Conservation (phyloP, 257 asterid genomes). For the Solanum piurae region DNA sequence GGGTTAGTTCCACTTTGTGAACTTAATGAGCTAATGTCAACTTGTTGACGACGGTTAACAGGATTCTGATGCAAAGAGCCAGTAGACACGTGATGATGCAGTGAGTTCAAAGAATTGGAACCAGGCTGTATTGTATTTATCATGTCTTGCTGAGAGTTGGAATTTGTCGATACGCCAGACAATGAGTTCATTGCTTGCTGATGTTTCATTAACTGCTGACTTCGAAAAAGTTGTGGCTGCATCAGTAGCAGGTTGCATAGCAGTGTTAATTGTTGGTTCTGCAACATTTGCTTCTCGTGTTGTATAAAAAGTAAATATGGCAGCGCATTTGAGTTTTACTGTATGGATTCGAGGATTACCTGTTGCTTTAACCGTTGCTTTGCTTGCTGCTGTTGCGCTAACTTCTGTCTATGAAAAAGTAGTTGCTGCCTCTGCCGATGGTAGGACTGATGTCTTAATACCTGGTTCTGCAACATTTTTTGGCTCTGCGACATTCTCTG, state of each 20-base stretch:
- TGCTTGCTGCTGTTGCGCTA: conserved; percentile 47
- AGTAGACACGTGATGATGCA: too few relatives aligned
- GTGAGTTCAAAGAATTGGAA: neutral
- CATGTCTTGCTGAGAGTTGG: conserved; percentile 60
- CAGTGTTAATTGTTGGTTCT: neutral
- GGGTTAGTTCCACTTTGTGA: conserved; percentile 50
- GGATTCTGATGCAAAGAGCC: neutral
- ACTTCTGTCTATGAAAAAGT: conserved; percentile 49
- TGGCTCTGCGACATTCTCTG: neutral
- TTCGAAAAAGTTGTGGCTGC: conserved; percentile 21
- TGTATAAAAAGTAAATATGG: too few relatives aligned
- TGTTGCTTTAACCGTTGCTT: conserved; percentile 47
- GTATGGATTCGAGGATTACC: neutral
- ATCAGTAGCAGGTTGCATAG: neutral
- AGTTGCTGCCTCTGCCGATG: conserved; percentile 20
- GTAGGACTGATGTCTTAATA: neutral
- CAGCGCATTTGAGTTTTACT: too few relatives aligned
- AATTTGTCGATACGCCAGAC: conserved; percentile 35
- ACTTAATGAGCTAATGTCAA: conserved; percentile 46
- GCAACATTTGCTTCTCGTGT: too few relatives aligned
- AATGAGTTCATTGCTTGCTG: conserved; percentile 6
- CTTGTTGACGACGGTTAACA: conserved; percentile 7
- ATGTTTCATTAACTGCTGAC: neutral
- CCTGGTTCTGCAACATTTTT: neutral
- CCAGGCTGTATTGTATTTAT: conserved; percentile 43